These are phyloP conservation scores for Niebla homalea DNA, from an alignment of 495 filamentous ascomycete genomes.

Conservation along the genomic window DNA sequence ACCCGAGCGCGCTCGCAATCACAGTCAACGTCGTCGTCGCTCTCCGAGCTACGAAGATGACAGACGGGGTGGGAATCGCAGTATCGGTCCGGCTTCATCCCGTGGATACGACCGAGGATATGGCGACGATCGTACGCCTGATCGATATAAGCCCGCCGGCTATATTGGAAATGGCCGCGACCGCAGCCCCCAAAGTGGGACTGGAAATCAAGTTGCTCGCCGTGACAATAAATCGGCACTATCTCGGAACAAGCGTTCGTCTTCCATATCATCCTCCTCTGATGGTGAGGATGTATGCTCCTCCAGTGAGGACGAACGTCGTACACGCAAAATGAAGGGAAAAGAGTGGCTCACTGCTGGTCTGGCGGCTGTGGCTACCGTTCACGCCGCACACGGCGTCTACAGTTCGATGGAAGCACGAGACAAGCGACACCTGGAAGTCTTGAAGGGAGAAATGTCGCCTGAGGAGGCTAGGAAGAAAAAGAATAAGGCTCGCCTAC, in stretches of 20 bases:
- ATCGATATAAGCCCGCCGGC: constrained; percentile 19
- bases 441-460: constrained; percentile 50
- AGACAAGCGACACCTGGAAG: constrained; percentile 48
- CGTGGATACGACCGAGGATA: constrained; percentile 3
- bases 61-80: constrained; percentile 1
- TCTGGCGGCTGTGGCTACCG: constrained; percentile 61
- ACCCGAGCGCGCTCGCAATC: constrained; percentile 16
- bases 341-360: constrained; percentile 66
- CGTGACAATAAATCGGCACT: constrained; percentile 12
- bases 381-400: constrained; percentile 61
- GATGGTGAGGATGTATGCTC: constrained; percentile 44
- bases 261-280: constrained; percentile 8
- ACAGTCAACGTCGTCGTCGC: constrained; percentile 36
- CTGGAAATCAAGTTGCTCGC: constrained; percentile 22
- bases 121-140: constrained; percentile 13
- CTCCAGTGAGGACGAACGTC: constrained; percentile 54
- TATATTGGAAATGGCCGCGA: constrained; percentile 38
- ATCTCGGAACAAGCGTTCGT: constrained; percentile 10
- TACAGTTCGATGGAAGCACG: constrained; percentile 60
- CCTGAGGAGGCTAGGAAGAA: constrained; percentile 52
- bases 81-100: not conserved
- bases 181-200: constrained; percentile 21
- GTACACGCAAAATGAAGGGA: constrained; percentile 54
- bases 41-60: constrained; percentile 18
- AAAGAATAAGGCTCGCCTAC: constrained; percentile 51